A percentile compares a stretch with the other conserved stretches of the same genome.
phyloP scores from a whole-genome alignment of 495 filamentous ascomycete genomes.

The Neurospora sp. region DNA sequence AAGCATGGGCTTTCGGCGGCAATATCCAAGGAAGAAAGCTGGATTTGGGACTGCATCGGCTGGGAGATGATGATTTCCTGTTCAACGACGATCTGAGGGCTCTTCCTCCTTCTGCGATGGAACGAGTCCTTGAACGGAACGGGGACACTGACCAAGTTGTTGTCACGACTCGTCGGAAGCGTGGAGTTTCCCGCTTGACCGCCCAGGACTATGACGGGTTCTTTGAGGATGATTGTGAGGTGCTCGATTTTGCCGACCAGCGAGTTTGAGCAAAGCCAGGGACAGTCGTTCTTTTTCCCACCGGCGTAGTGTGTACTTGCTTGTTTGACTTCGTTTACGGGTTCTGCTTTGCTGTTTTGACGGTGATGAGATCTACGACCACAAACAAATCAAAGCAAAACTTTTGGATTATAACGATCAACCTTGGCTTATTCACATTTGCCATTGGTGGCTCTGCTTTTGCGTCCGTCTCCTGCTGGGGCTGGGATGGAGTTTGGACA shows the following conservation, averaged over 20 bases:
- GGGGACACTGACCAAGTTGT: slow-evolving; percentile 64
- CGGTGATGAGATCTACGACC: background rate
- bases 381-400: background rate
- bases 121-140: slow-evolving; percentile 46
- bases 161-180: slow-evolving; percentile 64
- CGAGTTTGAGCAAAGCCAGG: slow-evolving; percentile 47
- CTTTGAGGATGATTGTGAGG: slow-evolving; percentile 90
- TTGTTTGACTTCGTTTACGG: background rate
- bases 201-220: slow-evolving; percentile 66
- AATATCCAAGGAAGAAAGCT: slow-evolving; percentile 50
- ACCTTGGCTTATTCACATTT: background rate
- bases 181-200: slow-evolving; percentile 37
- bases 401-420: background rate
- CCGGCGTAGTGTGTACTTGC: background rate
- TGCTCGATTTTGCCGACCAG: slow-evolving; percentile 83
- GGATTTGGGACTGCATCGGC: slow-evolving; percentile 41
- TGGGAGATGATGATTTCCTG: slow-evolving; percentile 43
- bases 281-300: slow-evolving; percentile 5
- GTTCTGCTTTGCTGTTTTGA: slow-evolving; percentile 2
- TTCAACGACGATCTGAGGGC: slow-evolving; percentile 43
- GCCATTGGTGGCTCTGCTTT: background rate
- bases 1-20: slow-evolving; percentile 64
- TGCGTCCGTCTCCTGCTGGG: background rate
- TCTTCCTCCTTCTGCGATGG: slow-evolving; percentile 46
- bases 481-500: background rate